These are phyloP conservation scores for Lepraria neglecta DNA, from an alignment of 495 filamentous ascomycete species.

Conservation along the genomic window DNA sequence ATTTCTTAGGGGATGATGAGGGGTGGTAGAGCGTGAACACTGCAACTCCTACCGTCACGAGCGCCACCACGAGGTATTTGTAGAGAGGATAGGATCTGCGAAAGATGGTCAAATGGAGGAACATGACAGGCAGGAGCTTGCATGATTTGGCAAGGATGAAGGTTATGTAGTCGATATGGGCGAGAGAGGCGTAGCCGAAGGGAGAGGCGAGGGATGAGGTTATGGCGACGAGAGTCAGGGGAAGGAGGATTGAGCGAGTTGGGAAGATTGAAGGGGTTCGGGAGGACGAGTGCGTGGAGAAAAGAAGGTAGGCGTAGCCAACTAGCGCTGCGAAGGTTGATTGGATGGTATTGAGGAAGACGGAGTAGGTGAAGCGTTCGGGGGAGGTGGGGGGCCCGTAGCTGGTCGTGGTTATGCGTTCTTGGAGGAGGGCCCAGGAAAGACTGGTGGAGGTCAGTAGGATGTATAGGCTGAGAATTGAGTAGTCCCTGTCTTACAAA, in stretches of 20 bases:
- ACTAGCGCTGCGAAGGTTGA: slow-evolving; percentile 78
- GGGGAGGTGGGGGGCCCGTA: slow-evolving; percentile 53
- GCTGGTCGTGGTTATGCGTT: slow-evolving; percentile 91
- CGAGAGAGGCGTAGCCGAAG: slow-evolving; percentile 88
- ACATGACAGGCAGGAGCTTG: slow-evolving; percentile 97
- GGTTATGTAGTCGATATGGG: slow-evolving; percentile 97
- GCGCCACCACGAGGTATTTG: slow-evolving; percentile 87
- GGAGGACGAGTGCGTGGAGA: slow-evolving; percentile 53
- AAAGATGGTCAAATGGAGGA: slow-evolving; percentile 89
- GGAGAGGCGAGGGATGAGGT: slow-evolving; percentile 84
- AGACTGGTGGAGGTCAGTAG: slow-evolving; percentile 50
- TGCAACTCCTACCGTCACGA: slow-evolving; percentile 87
- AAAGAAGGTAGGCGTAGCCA: slow-evolving; percentile 73
- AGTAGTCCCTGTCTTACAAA: slow-evolving; percentile 58
- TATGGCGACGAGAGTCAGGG: slow-evolving; percentile 79
- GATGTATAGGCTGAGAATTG: slow-evolving; percentile 1
- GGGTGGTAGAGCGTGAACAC: slow-evolving; percentile 89
- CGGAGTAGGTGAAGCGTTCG: slow-evolving; percentile 78
- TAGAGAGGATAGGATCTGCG: slow-evolving; percentile 85
- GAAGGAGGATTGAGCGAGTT: slow-evolving; percentile 58
- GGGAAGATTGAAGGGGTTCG: slow-evolving; percentile 67
- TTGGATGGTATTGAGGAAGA: slow-evolving; percentile 95
- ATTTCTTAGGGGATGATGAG: slow-evolving; percentile 61
- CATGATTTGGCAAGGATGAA: slow-evolving; percentile 97
- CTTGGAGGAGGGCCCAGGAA: slow-evolving; percentile 93